Percentiles rank a stretch among this genome's conserved stretches.
Conservation (phyloP, 2,329 filamentous ascomycete species). For the Sodiomyces alkalinus region DNA sequence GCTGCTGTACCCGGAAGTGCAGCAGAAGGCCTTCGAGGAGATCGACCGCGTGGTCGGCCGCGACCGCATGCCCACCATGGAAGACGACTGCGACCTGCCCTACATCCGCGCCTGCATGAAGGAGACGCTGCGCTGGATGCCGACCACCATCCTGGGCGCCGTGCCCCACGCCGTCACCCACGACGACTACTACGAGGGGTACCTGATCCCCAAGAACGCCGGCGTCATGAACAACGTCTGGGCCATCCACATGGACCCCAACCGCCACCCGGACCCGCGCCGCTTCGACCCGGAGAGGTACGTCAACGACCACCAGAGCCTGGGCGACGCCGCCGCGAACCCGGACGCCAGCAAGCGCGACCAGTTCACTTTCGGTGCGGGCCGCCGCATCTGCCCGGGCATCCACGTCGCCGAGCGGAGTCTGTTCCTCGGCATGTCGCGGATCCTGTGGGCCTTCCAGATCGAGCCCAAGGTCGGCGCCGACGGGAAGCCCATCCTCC, state of each 20-base stretch:
- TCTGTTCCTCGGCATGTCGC: conserved; percentile 27
- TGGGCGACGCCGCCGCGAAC: conserved; percentile 14
- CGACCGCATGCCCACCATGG: conserved; percentile 12
- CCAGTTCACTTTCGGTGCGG: conserved; percentile 29
- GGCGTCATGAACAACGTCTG: conserved; percentile 11
- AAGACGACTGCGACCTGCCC: conserved; percentile 13
- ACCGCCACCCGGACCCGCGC: conserved; percentile 37
- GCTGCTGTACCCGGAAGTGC: conserved; percentile 10
- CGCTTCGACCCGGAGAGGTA: conserved; percentile 19
- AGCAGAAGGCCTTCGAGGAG: conserved; percentile 11
- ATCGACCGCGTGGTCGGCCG: conserved; percentile 14
- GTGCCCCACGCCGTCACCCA: conserved; percentile 21
- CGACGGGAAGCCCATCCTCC: conserved; percentile 8
- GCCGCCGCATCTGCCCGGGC: conserved; percentile 23
- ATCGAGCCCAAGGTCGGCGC: conserved; percentile 11
- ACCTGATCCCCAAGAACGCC: conserved; percentile 4
- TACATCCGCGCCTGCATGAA: conserved; percentile 17
- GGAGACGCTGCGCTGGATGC: conserved; percentile 16
- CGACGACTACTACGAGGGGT: conserved; percentile 3
- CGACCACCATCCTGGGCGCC: conserved; percentile 17
- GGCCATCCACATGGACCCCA: conserved; percentile 45
- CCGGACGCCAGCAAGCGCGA: too few species aligned
- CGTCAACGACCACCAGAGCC: conserved; percentile 13
- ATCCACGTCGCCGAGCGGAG: conserved; percentile 37
- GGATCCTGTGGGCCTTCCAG: conserved; percentile 38